Evolutionary conservation across 2,329 filamentous ascomycete species (phyloP).

Genomic region (Ophiostoma montium): DNA sequence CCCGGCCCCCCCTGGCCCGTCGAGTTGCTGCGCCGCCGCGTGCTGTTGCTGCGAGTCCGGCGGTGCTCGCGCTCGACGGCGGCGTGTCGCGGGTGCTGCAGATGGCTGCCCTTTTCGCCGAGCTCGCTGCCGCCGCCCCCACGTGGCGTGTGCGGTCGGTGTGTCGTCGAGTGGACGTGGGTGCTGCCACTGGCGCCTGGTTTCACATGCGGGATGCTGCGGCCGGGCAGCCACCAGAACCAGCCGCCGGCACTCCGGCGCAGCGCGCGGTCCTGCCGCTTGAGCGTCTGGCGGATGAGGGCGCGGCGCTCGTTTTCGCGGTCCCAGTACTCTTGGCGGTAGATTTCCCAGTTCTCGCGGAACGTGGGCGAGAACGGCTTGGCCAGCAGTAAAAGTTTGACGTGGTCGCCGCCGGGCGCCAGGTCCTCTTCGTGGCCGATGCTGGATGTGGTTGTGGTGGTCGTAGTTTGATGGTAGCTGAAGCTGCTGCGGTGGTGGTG

Average conservation of each 20-base stretch:
- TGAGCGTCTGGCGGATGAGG: slow-evolving; percentile 54
- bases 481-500: neutral
- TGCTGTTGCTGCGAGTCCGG: slow-evolving; percentile 36
- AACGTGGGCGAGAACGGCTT: slow-evolving; percentile 95
- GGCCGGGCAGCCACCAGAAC: slow-evolving; percentile 79
- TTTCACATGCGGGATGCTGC: slow-evolving; percentile 18
- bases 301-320: slow-evolving; percentile 82
- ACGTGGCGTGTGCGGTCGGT: slow-evolving; percentile 8
- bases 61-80: slow-evolving; percentile 32
- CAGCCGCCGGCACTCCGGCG: slow-evolving; percentile 55
- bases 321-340: slow-evolving; percentile 91
- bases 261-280: slow-evolving; percentile 51
- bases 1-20: slow-evolving; percentile 17
- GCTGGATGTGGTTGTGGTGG: neutral
- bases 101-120: slow-evolving; percentile 18
- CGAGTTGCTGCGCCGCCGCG: slow-evolving; percentile 34
- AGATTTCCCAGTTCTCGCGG: slow-evolving; percentile 92
- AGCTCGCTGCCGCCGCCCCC: slow-evolving; percentile 6
- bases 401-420: slow-evolving; percentile 75
- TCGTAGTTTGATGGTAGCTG: neutral
- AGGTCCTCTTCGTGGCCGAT: slow-evolving; percentile 75
- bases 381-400: slow-evolving; percentile 78
- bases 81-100: slow-evolving; percentile 27
- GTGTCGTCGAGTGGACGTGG: neutral
- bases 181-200: neutral